A percentile compares a stretch with the other conserved stretches of the same genome.
phyloP scores from a whole-genome alignment of 768 basidiomycete species.

The Hygrophorus russula region DNA sequence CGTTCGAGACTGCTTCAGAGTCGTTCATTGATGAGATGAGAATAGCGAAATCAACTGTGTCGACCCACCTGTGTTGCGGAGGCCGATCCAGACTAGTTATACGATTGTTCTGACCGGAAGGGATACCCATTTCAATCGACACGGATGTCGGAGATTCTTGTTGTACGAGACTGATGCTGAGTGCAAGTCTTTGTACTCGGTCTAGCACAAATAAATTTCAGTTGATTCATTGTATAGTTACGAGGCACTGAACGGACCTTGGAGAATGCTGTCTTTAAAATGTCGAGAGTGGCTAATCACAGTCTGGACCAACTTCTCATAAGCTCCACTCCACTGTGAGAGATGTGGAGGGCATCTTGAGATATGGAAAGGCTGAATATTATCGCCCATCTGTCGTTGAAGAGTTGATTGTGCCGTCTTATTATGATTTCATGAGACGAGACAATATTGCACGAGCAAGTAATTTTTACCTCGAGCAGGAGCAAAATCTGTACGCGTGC shows the following conservation, averaged over 20 bases:
- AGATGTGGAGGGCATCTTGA: neutral
- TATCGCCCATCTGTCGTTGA: conserved; percentile 8
- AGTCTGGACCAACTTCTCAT: conserved; percentile 21
- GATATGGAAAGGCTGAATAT: neutral
- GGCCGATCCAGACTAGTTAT: no score
- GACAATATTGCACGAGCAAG: conserved; percentile 1
- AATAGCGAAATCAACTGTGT: no score
- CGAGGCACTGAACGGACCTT: neutral
- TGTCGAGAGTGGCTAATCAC: neutral
- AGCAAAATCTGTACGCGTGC: conserved; percentile 30
- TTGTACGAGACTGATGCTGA: neutral
- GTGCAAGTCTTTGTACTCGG: neutral
- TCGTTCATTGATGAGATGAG: no score
- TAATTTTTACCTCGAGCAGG: conserved; percentile 29
- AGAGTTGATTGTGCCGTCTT: conserved; percentile 29
- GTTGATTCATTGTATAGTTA: neutral
- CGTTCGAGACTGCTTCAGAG: no score
- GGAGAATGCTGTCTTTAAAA: neutral
- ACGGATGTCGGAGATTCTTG: no score
- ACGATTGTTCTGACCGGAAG: neutral
- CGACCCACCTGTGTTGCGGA: no score
- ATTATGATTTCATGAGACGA: neutral
- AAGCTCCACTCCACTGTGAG: conserved; percentile 24
- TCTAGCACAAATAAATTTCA: neutral
- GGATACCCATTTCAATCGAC: neutral